Percentiles rank a stretch among this genome's conserved stretches.
These are phyloP conservation scores for Chlorella sp. DNA, from an alignment of 139 green algal genomes.

Conservation along the genomic window DNA sequence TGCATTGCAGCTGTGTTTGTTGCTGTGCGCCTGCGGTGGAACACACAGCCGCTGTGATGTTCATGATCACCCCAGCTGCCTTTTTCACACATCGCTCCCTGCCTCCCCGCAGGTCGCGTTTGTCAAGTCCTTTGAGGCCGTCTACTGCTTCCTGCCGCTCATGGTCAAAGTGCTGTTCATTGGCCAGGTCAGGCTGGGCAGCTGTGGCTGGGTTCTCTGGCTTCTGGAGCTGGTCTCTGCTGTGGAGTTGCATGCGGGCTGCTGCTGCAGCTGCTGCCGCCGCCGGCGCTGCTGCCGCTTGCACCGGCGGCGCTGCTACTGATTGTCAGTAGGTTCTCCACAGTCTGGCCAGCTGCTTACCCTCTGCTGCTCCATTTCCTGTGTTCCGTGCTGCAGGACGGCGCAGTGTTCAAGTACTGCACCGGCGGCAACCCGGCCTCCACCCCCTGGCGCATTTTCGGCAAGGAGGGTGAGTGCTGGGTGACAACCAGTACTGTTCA, in stretches of 20 bases:
- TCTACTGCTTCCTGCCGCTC: conserved; percentile 52
- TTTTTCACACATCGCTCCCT: background rate
- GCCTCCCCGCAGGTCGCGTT: conserved; percentile 28
- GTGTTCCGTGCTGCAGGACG: conserved; percentile 15
- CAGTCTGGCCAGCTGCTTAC: background rate
- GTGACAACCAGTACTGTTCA: too few relatives aligned
- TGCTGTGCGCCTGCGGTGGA: too few relatives aligned
- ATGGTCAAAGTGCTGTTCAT: conserved; percentile 44
- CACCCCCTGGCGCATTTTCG: conserved; percentile 42
- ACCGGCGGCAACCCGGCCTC: background rate
- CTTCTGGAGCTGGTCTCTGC: too few relatives aligned
- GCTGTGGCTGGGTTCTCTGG: too few relatives aligned
- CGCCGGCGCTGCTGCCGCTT: too few relatives aligned
- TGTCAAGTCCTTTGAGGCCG: conserved; percentile 35
- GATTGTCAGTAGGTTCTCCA: too few relatives aligned
- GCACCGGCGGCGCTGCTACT: too few relatives aligned
- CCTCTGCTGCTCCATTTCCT: too few relatives aligned
- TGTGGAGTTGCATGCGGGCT: too few relatives aligned
- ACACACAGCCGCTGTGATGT: too few relatives aligned
- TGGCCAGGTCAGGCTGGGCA: background rate
- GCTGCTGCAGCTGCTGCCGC: too few relatives aligned
- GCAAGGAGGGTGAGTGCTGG: background rate
- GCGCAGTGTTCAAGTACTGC: conserved; percentile 43
- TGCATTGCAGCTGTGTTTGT: too few relatives aligned
- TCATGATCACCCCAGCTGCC: background rate